Percentiles rank a stretch among this genome's conserved stretches.
These are phyloP conservation scores for Tuber calosporum DNA, from an alignment of 495 filamentous ascomycete genomes.

Conservation along the genomic window DNA sequence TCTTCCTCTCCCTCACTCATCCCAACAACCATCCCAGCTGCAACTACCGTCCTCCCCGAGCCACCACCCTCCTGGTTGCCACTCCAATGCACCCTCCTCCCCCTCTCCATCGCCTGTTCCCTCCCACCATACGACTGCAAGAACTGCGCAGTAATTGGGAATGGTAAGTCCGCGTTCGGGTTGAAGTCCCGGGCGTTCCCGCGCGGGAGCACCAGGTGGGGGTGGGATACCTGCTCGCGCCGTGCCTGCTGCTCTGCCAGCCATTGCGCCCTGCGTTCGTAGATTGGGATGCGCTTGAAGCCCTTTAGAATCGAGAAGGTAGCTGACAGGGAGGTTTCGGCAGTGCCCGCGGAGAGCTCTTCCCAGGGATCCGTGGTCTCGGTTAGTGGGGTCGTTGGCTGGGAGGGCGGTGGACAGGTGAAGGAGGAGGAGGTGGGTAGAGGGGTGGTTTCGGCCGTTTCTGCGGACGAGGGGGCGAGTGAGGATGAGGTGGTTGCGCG, in stretches of 20 bases:
- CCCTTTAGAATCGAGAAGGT: constrained; percentile 30
- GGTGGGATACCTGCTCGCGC: constrained; percentile 24
- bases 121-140: constrained; percentile 22
- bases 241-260: constrained; percentile 31
- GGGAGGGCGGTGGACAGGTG: constrained; percentile 14
- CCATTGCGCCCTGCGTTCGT: constrained; percentile 32
- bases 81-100: not conserved
- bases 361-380: constrained; percentile 29
- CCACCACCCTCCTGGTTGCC: constrained; percentile 5
- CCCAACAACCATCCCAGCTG: constrained; percentile 5
- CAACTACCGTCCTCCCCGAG: constrained; percentile 26
- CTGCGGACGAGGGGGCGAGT: not conserved
- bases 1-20: not conserved
- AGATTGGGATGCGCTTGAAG: constrained; percentile 34
- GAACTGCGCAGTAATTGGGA: constrained; percentile 32
- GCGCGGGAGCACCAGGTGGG: not conserved
- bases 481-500: not conserved
- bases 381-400: constrained; percentile 21
- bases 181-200: constrained; percentile 10
- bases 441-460: not conserved
- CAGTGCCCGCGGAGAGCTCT: constrained; percentile 26
- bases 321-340: constrained; percentile 19
- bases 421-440: not conserved
- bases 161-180: constrained; percentile 28
- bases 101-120: not conserved